Conservation (phyloP, 495 filamentous ascomycete genomes). For the Entonaema liquescens region DNA sequence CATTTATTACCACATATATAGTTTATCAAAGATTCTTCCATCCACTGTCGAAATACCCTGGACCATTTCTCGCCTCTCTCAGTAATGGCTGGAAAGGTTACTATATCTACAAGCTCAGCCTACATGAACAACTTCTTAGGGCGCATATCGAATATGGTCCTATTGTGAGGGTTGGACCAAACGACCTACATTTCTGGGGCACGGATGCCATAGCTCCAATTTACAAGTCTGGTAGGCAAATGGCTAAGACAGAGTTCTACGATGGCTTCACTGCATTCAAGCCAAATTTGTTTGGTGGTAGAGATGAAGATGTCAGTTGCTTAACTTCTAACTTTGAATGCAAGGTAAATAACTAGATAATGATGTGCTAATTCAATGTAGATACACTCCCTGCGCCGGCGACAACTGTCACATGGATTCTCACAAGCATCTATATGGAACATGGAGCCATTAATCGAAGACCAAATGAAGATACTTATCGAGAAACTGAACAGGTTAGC, state of each 20-base stretch:
- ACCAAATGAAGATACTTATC: background rate
- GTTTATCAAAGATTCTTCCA: background rate
- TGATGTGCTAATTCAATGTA: background rate
- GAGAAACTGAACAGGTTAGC: background rate
- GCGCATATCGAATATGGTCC: background rate
- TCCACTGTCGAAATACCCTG: background rate
- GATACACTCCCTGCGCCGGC: slow-evolving; percentile 1
- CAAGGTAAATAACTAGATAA: background rate
- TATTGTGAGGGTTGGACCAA: background rate
- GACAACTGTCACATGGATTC: slow-evolving; percentile 2
- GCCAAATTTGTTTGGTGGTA: background rate
- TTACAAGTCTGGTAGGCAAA: background rate
- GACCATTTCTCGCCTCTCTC: background rate
- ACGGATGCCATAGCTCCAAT: background rate
- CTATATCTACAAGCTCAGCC: background rate
- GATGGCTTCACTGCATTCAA: slow-evolving; percentile 1
- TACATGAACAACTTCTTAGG: background rate
- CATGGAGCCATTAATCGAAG: background rate
- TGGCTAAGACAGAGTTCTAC: background rate
- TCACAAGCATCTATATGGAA: slow-evolving; percentile 1
- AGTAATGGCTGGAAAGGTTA: background rate
- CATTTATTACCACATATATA: background rate
- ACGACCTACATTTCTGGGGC: background rate
- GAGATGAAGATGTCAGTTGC: slow-evolving; percentile 1
- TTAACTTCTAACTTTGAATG: background rate